Evolutionary conservation across 2,329 filamentous ascomycete genomes (phyloP), one percentile per base, ranked within the genome.

Genomic region (Camptophora hylomeconis): DNA sequence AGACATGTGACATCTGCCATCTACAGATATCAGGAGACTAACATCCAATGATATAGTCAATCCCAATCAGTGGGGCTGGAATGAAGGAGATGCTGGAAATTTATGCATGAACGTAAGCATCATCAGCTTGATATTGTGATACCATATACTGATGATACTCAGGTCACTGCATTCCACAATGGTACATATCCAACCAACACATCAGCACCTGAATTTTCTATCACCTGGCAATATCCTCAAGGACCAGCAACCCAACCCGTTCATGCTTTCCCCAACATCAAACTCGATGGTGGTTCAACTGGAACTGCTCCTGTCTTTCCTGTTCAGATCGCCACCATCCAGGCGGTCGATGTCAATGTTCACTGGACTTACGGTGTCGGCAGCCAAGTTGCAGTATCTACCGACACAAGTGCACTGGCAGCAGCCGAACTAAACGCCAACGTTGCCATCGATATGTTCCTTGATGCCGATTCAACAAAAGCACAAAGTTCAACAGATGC

Each of bases 381-480:
- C 34, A 58, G 67, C 39, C 33, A 37, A 8, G 50, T 53, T 1
- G 47, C 47, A 4, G 42, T 49, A 1, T 46, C 47, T 7, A 59
- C 58, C 2, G 50, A 57, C 32, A 34, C 48, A 3, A 19, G 46
- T 1, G 44, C 46, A 0, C 47, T 69, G 8, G 43, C 36, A 3
- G 35, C 47, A 0, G 46, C 49, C n/a, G 36, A 44, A 0, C 47
- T 68, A 34, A 65, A 67, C 40, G 51, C 64, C 46, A 72, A 72
- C 53, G 65, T 72, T 18, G 67, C 66, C 19, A 53, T 72, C 36
- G 68, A 72, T 51, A 67, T 72, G 58, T 72, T 71, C 48, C 48
- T 71, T 30, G 67, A 69, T 38, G 45, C 41, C 15, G 55, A 67
- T 44, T 45, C 56, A 30, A 41, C 37, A 1, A 56, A 46, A 1